Conservation (phyloP, 2,329 filamentous ascomycete species). For the Thermothelomyces thermophilus region DNA sequence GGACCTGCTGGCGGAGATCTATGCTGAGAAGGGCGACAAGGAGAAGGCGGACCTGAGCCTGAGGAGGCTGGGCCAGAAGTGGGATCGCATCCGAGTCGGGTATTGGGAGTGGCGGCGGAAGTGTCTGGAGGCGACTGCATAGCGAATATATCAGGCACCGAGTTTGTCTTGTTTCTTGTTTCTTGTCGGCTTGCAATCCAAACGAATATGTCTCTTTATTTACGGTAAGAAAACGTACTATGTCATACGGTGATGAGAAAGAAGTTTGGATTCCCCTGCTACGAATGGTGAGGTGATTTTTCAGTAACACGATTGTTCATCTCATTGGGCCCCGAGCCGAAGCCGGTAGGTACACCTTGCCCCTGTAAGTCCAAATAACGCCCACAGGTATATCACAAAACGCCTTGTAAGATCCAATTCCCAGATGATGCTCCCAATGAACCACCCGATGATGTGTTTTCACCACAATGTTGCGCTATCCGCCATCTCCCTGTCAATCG, state of each 20-base stretch:
- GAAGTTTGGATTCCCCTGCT: too few species aligned
- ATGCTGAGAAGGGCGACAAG: slow-evolving; percentile 48
- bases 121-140: slow-evolving; percentile 30
- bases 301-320: too few species aligned
- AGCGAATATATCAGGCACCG: not conserved
- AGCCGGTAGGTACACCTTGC: not conserved
- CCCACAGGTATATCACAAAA: not conserved
- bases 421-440: not conserved
- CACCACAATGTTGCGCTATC: too few species aligned
- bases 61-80: slow-evolving; percentile 69
- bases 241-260: too few species aligned
- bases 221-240: too few species aligned
- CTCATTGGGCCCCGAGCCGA: not conserved
- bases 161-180: not conserved
- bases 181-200: too few species aligned
- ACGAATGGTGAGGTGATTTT: too few species aligned
- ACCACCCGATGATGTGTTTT: not conserved
- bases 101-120: slow-evolving; percentile 81
- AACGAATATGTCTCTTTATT: too few species aligned
- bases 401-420: not conserved
- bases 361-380: too few species aligned
- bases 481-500: not conserved
- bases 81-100: slow-evolving; percentile 82
- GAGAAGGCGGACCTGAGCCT: slow-evolving; percentile 64
- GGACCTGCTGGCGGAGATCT: slow-evolving; percentile 66